Evolutionary conservation across 345 rosid species (phyloP), one percentile per base, ranked within the genome.

Genomic region (Eucalyptus caleyi): DNA sequence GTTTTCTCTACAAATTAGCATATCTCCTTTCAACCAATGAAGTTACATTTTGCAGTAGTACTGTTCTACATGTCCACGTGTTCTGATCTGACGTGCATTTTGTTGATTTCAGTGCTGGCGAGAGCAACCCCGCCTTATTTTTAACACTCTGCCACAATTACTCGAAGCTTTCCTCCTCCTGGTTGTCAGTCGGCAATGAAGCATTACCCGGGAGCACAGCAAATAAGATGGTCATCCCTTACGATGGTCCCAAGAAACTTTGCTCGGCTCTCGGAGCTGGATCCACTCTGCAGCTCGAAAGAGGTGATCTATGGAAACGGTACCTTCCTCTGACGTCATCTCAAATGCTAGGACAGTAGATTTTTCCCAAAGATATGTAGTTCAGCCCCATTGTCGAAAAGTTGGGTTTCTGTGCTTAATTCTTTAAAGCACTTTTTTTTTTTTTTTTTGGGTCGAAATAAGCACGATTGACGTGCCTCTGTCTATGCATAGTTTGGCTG

Each of bases 231-330:
- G 72, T 83, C 47, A 30, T 88, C 67, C 91, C 32, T n/a, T 92
- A 92, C 34, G 92, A 92, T 90, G 92, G 93, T 18, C 93, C 93
- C 56, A 42, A 60, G 88, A 89, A 83, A 87, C 87, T 77, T 87
- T 91, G 93, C 89, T 86, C 89, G 21, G 86, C 53, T 87, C 91
- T 86, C 44, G 72, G 81, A 88, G 62, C 86, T 62, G 90, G 86
- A 26, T 11, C 69, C 19, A 23, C 83, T 45, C 53, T 24, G 40
- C 37, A 88, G 34, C 15, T 40, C 15, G 45, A 19, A 19, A 56
- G 53, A 51, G 94, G 94, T 83, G 89, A 87, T 87, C 42, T 91
- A 49, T 93, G 93, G 95, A 69, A 51, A 87, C 90, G 37, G 50
- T 83, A 91, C 87, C 92, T 92, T 91, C 93, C 94, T 49, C 83